A percentile compares a stretch with the other conserved stretches of the same genome.
Conservation (phyloP, 2,329 filamentous ascomycete species). For the Talaromyces verruculosus region DNA sequence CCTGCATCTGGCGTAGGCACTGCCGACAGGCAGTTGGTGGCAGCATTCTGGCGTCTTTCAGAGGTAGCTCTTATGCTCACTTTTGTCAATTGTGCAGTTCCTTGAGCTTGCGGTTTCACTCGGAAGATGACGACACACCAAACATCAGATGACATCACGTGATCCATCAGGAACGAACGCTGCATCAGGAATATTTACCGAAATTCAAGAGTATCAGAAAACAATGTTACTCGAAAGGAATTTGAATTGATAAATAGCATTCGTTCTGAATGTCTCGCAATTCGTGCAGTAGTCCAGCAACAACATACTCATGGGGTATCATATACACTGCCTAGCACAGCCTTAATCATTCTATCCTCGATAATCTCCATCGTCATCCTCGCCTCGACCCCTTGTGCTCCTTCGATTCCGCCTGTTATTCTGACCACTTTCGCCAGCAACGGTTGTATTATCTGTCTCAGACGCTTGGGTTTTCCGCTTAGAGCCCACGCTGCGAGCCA, state of each 20-base stretch:
- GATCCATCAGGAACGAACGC: background rate
- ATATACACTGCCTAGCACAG: background rate
- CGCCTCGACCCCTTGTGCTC: constrained; percentile 12
- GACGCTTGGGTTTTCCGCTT: background rate
- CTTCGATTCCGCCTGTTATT: background rate
- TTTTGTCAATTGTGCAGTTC: background rate
- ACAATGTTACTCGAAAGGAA: too few relatives aligned
- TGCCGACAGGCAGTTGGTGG: constrained; percentile 13
- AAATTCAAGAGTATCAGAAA: background rate
- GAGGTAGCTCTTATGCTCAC: background rate
- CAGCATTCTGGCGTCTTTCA: background rate
- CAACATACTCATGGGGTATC: constrained; percentile 3
- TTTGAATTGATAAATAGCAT: background rate
- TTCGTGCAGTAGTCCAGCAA: background rate
- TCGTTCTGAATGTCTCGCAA: background rate
- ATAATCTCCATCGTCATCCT: constrained; percentile 13
- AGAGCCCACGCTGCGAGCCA: constrained; percentile 19
- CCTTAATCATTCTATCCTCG: background rate
- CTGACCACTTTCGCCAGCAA: background rate
- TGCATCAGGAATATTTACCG: background rate
- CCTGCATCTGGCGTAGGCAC: constrained; percentile 13
- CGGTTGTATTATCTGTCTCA: background rate
- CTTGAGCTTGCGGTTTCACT: background rate
- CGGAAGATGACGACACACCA: constrained; percentile 6
- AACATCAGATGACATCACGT: background rate